Evolutionary conservation across 805 yeast genomes (phyloP).

Genomic region (Candida nanaspora): DNA sequence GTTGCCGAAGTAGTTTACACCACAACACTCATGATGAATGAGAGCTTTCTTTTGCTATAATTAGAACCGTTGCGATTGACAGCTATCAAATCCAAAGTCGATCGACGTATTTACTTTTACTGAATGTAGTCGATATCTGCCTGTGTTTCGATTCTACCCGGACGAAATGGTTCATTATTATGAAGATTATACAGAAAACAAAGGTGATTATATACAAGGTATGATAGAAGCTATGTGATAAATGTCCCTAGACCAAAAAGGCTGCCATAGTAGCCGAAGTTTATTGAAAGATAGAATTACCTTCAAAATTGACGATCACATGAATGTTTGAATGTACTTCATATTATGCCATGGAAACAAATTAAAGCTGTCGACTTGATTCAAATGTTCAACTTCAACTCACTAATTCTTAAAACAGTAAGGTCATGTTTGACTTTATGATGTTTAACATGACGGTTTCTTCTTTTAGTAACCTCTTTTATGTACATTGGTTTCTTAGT

Average conservation of each 20-base stretch:
- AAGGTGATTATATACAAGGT: neutral
- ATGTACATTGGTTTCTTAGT: constrained; percentile 72
- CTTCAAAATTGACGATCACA: no score
- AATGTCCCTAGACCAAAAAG: neutral
- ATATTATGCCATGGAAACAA: no score
- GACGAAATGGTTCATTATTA: neutral
- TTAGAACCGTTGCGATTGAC: neutral
- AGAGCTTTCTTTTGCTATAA: no score
- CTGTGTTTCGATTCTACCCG: no score
- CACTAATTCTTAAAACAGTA: constrained; percentile 72
- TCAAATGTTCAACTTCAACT: constrained; percentile 44
- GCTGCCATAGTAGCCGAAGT: no score
- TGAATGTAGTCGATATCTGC: no score
- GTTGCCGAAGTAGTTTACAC: neutral
- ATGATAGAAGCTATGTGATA: neutral
- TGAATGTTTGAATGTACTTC: no score
- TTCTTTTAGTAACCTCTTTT: constrained; percentile 69
- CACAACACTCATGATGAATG: no score
- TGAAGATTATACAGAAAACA: no score
- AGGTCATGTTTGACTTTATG: constrained; percentile 60
- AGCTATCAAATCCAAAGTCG: no score
- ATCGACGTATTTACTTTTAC: neutral
- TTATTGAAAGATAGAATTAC: no score
- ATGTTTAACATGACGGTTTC: constrained; percentile 70
- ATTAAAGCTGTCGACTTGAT: no score